Evolutionary conservation across 2,329 filamentous ascomycete species (phyloP), one percentile per base, ranked within the genome.

Genomic region (Colletotrichum chrysophilum): DNA sequence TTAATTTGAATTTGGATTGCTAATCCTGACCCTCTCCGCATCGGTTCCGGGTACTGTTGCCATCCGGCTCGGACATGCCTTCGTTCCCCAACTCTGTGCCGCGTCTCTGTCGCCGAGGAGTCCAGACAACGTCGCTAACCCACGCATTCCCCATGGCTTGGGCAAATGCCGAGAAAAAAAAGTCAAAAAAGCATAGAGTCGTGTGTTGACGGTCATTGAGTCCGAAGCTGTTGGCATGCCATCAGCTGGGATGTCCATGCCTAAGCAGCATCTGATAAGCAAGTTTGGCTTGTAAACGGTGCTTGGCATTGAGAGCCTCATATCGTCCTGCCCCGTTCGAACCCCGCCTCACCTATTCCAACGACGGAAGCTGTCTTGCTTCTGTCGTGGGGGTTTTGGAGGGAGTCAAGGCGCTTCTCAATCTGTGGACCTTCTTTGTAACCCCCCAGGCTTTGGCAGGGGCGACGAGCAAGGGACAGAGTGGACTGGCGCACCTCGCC

Each of bases 141-240:
- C 36, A 34, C 14, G 38, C 21, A 16, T 13, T 16, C n/a, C 71
- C 14, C 30, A 38, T 48, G 18, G 21, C 16, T 60, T 21, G 65
- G 30, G 58, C 36, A 69, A 36, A 30, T 21, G 26, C 36, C 10
- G 16, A 21, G 32, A 13, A 14, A 55, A 14, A 55, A 55, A 66
- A 58, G 28, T 24, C 32, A 66, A 26, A 38, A 62, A 56, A 30
- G 9, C 16, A 21, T 61, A 21, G 16, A 28, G 68, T 62, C 36
- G 61, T 61, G 66, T 38, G 61, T 38, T 75, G 68, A 38, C 61
- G 38, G 72, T 38, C 52, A 71, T 71, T 62, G 72, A 62, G 38
- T 55, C 68, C 36, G 62, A 67, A 55, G 38, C 56, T 38, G 62
- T 24, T 64, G 56, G 55, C 28, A 64, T 56, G 30, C 12, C 48